phyloP scores from a whole-genome alignment of 306 rosid species.

The Vigna unguiculata region DNA sequence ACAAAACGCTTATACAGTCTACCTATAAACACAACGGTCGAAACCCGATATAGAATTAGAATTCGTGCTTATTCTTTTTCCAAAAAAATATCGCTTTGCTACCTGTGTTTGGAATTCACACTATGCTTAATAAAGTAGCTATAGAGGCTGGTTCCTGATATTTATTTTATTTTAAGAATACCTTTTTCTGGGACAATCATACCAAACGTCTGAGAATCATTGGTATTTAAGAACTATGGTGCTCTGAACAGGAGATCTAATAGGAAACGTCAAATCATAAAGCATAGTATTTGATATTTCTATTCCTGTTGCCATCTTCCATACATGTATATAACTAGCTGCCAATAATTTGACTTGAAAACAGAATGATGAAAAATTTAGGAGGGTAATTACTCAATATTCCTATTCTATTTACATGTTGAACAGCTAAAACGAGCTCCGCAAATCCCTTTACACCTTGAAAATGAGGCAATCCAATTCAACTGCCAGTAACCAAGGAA shows the following conservation, averaged over 20 bases:
- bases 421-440: conserved; percentile 56
- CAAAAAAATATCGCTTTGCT: too few relatives aligned
- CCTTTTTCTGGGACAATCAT: background rate
- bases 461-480: conserved; percentile 52
- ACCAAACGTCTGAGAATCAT: background rate
- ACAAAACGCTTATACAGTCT: too few relatives aligned
- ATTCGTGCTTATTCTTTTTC: too few relatives aligned
- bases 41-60: too few relatives aligned
- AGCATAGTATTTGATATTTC: conserved; percentile 41
- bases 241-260: background rate
- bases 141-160: too few relatives aligned
- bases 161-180: too few relatives aligned
- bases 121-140: too few relatives aligned
- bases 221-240: background rate
- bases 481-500: conserved; percentile 42
- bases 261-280: background rate
- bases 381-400: conserved; percentile 46
- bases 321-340: conserved; percentile 63
- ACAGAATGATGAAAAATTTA: conserved; percentile 40
- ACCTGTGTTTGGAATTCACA: too few relatives aligned
- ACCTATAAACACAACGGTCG: too few relatives aligned
- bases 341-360: conserved; percentile 56
- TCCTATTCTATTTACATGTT: conserved; percentile 79
- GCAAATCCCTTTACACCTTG: conserved; percentile 67
- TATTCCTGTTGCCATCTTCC: conserved; percentile 51